Evolutionary conservation across 169 alveolate genomes (phyloP).

Genomic region (Hepatocystis sp.): DNA sequence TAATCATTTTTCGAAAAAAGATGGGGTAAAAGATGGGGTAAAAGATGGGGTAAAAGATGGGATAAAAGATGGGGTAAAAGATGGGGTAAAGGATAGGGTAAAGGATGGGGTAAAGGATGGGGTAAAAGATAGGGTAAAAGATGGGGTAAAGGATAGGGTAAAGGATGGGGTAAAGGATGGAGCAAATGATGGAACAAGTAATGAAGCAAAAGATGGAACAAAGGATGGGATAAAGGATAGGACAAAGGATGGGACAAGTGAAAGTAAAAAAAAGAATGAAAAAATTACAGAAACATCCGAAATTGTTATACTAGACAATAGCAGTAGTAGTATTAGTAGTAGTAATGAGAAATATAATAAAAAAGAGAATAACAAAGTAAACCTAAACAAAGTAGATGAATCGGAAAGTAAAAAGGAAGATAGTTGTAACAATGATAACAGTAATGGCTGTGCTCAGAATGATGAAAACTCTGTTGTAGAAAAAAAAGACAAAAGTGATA

Average conservation of each 20-base stretch:
- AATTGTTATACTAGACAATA: neutral
- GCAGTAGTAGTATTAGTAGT: no score
- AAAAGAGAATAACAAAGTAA: neutral
- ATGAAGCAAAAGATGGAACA: neutral
- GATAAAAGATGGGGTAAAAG: neutral
- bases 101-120: neutral
- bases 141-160: neutral
- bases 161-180: neutral
- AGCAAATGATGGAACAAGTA: neutral
- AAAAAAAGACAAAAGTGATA: conserved; percentile 61
- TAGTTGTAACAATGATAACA: no score
- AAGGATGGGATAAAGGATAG: neutral
- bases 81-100: neutral
- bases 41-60: neutral
- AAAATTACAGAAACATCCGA: neutral
- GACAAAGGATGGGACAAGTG: conserved; percentile 2
- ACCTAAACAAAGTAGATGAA: conserved; percentile 53
- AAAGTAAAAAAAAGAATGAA: neutral
- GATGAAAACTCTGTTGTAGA: no score
- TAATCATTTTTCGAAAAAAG: no score
- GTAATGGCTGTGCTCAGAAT: no score
- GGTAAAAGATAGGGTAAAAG: neutral
- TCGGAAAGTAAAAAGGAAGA: conserved; percentile 74
- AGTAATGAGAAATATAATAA: conserved; percentile 16
- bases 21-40: neutral